Conservation (phyloP, 2,329 filamentous ascomycete genomes). For the Cryphonectria carpinicola region DNA sequence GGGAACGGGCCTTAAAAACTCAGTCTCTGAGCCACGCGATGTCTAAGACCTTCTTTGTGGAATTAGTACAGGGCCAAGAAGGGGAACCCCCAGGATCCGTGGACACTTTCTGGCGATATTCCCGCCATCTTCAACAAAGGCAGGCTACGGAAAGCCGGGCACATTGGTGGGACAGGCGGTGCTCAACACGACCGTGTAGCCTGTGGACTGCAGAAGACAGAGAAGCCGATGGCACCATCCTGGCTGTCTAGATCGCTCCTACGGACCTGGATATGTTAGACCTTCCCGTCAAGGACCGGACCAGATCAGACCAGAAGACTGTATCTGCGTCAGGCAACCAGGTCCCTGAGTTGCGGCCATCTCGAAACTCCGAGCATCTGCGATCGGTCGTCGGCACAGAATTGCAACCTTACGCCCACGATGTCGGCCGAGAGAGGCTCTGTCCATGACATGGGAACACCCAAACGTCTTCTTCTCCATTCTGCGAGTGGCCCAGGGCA, state of each 20-base stretch:
- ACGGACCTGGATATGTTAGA: not conserved
- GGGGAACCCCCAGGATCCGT: not conserved
- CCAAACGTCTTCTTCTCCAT: not conserved
- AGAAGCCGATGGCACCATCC: not conserved
- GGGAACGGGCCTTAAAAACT: not conserved
- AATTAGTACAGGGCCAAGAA: not conserved
- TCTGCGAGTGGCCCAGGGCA: not conserved
- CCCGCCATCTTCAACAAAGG: not conserved
- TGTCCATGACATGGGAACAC: not conserved
- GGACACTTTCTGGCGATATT: not conserved
- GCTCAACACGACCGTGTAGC: not conserved
- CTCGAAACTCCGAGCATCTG: conserved; percentile 11
- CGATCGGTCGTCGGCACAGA: conserved; percentile 6
- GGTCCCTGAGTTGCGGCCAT: not conserved
- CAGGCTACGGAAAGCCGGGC: not conserved
- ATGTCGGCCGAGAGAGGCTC: conserved; percentile 6
- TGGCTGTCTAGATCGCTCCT: not conserved
- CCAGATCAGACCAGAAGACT: not conserved
- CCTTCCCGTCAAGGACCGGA: conserved; percentile 7
- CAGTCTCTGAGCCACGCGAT: not conserved
- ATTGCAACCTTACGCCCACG: not conserved
- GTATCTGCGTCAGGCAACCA: not conserved
- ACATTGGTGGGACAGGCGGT: not conserved
- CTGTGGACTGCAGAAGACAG: conserved; percentile 6
- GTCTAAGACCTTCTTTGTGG: not conserved